Conservation (phyloP, 768 basidiomycete species). For the Tylopilus rubrobrunneus region DNA sequence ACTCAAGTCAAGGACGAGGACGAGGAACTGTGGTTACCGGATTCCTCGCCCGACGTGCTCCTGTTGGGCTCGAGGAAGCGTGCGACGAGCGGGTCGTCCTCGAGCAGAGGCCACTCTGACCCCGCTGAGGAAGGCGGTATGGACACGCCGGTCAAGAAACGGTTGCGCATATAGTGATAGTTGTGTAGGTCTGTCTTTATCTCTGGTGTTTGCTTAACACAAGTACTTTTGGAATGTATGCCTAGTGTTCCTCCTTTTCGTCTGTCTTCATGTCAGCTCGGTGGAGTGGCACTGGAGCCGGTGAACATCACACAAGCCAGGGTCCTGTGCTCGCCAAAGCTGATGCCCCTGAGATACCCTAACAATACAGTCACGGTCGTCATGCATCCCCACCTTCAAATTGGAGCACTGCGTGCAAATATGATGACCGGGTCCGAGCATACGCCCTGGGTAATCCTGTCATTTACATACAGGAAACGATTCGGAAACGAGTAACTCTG, state of each 20-base stretch:
- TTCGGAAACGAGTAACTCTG: too few species aligned
- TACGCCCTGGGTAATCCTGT: too few species aligned
- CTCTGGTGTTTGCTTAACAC: not conserved
- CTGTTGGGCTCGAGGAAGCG: slow-evolving; percentile 30
- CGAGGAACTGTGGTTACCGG: slow-evolving; percentile 40
- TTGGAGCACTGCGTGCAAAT: too few species aligned
- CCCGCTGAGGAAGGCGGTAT: slow-evolving; percentile 4
- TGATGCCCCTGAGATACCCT: too few species aligned
- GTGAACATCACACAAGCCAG: too few species aligned
- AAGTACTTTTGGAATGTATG: not conserved
- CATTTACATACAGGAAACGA: too few species aligned
- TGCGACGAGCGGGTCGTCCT: slow-evolving; percentile 23
- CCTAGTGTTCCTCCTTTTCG: not conserved
- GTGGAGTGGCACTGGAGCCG: too few species aligned
- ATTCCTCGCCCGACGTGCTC: slow-evolving; percentile 41
- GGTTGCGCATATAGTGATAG: slow-evolving; percentile 12
- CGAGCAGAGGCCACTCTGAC: slow-evolving; percentile 21
- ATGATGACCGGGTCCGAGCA: too few species aligned
- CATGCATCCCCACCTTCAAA: too few species aligned
- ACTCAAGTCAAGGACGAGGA: slow-evolving; percentile 21
- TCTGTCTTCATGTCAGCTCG: too few species aligned
- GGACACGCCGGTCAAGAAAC: slow-evolving; percentile 27
- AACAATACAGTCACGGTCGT: too few species aligned
- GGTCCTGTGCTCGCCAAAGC: too few species aligned
- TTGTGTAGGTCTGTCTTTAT: slow-evolving; percentile 3